Base-by-base conservation (phyloP, 139 green algal species). In the Trebouxia sp. region DNA sequence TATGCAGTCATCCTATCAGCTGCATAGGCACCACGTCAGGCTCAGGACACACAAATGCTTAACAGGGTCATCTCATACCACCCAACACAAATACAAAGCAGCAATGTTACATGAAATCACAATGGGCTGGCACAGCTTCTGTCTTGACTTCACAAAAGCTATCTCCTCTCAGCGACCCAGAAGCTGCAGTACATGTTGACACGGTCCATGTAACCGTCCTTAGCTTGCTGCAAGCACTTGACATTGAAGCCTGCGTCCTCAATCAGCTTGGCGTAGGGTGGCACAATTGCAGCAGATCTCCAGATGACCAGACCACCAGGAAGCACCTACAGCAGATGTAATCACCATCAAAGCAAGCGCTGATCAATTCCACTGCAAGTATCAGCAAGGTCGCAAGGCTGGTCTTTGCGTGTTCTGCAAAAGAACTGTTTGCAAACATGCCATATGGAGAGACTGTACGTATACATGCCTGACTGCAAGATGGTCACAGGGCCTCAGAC, bases 171-270 rank as follows among this genome's bases (percentile, higher is more conserved):
- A 37, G 87, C 92, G 22, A 95, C 83, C 75, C 89, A 96, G 89
- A 97, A 97, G 62, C 76, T 89, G 65, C 82, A 85, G 90, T 97
- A 98, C 93, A 97, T 97, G 90, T 98, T 98, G 41, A 98, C 94
- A 5, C 91, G 86, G 86, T 98, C 95, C 95, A 98, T 97, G 90
- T 94, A 98, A 28, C 89, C 91, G 56, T 95, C 65, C 30, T 91
- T 84, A 1, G 91, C 93, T 38, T 86, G 85, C 76, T 91, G 85
- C 38, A 98, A 80, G 87, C 93, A 94, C 42, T 86, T 55, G 22
- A 84, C 93, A 22, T 96, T 88, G 82, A 99, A 99, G 65, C 96
- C 96, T 12, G 90, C 91, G 43, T 92, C 85, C 20, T 79, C 83
- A 80, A 99, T 97, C 67, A 90, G 80, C n/a, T 87, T 74, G 5